Conservation (phyloP, 352 stramenopile species). For the Pseudoperonospora humuli region DNA sequence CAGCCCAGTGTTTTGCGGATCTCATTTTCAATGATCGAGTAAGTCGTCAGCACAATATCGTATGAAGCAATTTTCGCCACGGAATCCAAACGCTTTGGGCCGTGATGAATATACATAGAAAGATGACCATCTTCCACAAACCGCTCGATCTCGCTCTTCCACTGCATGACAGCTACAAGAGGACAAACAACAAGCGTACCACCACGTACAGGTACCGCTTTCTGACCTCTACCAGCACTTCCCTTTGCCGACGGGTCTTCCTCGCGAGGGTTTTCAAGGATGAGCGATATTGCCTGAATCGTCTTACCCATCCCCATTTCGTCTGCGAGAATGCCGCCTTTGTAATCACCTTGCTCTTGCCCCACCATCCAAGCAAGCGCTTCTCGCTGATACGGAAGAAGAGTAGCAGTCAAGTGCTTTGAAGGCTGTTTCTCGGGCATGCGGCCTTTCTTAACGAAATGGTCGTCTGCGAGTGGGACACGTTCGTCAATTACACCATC, state of each 20-base stretch:
- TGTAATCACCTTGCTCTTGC: conserved; percentile 88
- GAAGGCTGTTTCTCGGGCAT: conserved; percentile 71
- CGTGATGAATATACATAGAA: conserved; percentile 95
- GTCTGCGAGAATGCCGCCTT: conserved; percentile 95
- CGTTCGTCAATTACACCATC: conserved; percentile 60
- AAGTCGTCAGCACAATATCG: conserved; percentile 98
- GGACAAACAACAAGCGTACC: conserved; percentile 97
- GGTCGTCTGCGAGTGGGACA: conserved; percentile 49
- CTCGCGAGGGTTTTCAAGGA: conserved; percentile 87
- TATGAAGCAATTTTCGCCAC: conserved; percentile 87
- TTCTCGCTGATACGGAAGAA: conserved; percentile 99
- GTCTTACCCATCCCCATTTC: conserved; percentile 99
- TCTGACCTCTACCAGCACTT: conserved; percentile 8
- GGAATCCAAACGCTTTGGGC: conserved; percentile 70
- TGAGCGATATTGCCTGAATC: conserved; percentile 94
- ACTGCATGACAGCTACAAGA: conserved; percentile 94
- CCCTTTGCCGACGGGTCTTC: conserved; percentile 5
- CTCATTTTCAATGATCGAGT: conserved; percentile 93
- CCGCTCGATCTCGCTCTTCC: conserved; percentile 85
- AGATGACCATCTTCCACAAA: conserved; percentile 91
- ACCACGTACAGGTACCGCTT: conserved; percentile 23
- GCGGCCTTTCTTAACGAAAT: conserved; percentile 62
- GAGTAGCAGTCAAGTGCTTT: conserved; percentile 61
- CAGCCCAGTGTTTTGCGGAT: conserved; percentile 66
- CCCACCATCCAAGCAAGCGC: conserved; percentile 91